Conservation (phyloP, 169 alveolate species). For the Plasmodium adleri region DNA sequence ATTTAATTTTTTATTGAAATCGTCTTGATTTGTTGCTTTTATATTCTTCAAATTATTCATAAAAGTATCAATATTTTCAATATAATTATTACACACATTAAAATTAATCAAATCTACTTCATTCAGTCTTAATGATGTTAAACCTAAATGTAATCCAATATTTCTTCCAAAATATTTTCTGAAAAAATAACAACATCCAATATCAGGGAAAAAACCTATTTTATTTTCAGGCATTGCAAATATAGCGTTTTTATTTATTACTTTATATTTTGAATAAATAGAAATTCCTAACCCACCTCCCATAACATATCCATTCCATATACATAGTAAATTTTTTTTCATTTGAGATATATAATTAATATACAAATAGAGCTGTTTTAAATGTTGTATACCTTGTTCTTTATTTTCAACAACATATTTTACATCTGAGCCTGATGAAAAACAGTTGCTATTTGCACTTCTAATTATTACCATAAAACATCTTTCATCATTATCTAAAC, state of each 20-base stretch:
- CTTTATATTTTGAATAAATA: slow-evolving; percentile 42
- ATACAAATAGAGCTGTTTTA: slow-evolving; percentile 65
- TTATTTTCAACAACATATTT: slow-evolving; percentile 57
- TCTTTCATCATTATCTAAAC: slow-evolving; percentile 62
- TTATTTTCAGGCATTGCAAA: slow-evolving; percentile 75
- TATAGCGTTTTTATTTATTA: slow-evolving; percentile 38
- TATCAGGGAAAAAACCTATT: slow-evolving; percentile 70
- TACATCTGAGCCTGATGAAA: slow-evolving; percentile 70
- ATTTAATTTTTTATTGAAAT: slow-evolving; percentile 14
- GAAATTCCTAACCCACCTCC: slow-evolving; percentile 75
- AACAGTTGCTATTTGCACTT: slow-evolving; percentile 33
- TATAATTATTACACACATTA: slow-evolving; percentile 47
- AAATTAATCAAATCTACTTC: slow-evolving; percentile 53
- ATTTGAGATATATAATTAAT: slow-evolving; percentile 42
- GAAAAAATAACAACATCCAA: slow-evolving; percentile 52
- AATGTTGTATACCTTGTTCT: slow-evolving; percentile 54
- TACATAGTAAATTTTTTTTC: slow-evolving; percentile 51
- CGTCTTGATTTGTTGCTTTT: slow-evolving; percentile 5
- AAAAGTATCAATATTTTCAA: slow-evolving; percentile 33
- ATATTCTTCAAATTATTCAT: slow-evolving; percentile 32
- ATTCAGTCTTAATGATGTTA: slow-evolving; percentile 50
- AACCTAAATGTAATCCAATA: slow-evolving; percentile 62
- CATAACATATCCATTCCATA: slow-evolving; percentile 73
- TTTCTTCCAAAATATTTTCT: slow-evolving; percentile 64
- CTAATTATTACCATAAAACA: slow-evolving; percentile 30